Percentiles rank a stretch among this genome's conserved stretches.
Conservation (phyloP, 805 yeast species). For the Schwanniomyces pseudopolymorphus region DNA sequence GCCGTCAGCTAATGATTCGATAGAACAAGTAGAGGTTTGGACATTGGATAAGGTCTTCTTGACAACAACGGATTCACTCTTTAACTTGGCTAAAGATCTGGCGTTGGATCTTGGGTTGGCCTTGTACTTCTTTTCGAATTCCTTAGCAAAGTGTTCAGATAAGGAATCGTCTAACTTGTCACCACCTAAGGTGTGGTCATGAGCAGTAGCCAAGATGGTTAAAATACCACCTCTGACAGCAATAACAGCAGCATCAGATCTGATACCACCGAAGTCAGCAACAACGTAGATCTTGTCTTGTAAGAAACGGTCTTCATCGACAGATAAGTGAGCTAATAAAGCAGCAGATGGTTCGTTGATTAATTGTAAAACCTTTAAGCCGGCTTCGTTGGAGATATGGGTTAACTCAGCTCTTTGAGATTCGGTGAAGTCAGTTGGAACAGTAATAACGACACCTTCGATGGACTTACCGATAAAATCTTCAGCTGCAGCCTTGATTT, state of each 20-base stretch:
- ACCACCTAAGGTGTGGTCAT: conserved; percentile 85
- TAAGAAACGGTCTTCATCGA: conserved; percentile 44
- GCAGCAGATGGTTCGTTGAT: conserved; percentile 94
- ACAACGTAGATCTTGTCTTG: conserved; percentile 82
- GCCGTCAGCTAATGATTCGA: conserved; percentile 93
- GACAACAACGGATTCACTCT: conserved; percentile 76
- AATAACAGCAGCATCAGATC: conserved; percentile 93
- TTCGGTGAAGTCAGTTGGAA: conserved; percentile 84
- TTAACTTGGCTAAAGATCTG: conserved; percentile 86
- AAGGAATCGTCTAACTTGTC: conserved; percentile 77
- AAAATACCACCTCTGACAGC: conserved; percentile 92
- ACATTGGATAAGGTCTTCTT: conserved; percentile 93
- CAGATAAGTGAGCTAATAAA: conserved; percentile 71
- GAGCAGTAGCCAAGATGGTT: conserved; percentile 84
- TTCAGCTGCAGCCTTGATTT: conserved; percentile 83
- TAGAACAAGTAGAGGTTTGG: conserved; percentile 83
- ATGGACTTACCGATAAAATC: conserved; percentile 84
- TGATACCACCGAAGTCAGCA: conserved; percentile 92
- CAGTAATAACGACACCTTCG: conserved; percentile 82
- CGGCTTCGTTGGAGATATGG: conserved; percentile 66
- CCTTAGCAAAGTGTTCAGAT: conserved; percentile 83
- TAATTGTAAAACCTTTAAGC: conserved; percentile 78
- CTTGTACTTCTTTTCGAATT: conserved; percentile 85
- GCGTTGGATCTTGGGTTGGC: conserved; percentile 77
- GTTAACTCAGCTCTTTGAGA: conserved; percentile 66